Base-by-base conservation (phyloP, 441 rosid species). In the Mallotus repandus region DNA sequence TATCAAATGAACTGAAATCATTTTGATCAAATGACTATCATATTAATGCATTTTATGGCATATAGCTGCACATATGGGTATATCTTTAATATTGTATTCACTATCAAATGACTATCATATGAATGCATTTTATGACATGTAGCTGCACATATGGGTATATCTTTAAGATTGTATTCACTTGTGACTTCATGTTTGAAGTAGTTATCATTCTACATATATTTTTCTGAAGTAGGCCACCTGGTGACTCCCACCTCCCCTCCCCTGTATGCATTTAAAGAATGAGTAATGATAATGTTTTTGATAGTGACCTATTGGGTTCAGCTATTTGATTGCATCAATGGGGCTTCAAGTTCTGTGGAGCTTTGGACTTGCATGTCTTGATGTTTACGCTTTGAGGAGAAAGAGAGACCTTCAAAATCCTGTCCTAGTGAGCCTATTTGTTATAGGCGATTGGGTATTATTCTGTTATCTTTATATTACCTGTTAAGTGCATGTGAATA, bases 341-440 rank as follows among this genome's bases (percentile, higher is more conserved):
- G 99, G 96, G 71, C 98, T 95, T 85, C 99, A 95, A 77, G 83
- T 90, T 60, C 78, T 93, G 38, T 95, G 99, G 98, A 95, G 99
- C 77, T 89, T 95, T 78, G 98, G 99, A 58, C 92, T 95, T 45
- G 97, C 99, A 8, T 95, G 98, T 76, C 94, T 95, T 63, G 99
- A 95, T 84, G 71, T 80, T 61, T 86, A 88, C 84, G 96, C 98
- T 77, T 63, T 94, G 67, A 83, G 88, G 77, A 72, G 81, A 55
- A 93, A 91, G 84, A 88, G 85, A 84, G 90, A 93, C 86, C 92
- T 95, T 65, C 99, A 89, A 58, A 93, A 90, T 82, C 96, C 98
- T n/a, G 86, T 91, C 80, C 81, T 95, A 74, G 89, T 93, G 85
- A 93, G 97, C 93, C 84, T 95, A 55, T 91, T 95, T 63, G 96